Evolutionary conservation across 345 rosid species (phyloP).

Genomic region (Euphorbia pulcherrima): DNA sequence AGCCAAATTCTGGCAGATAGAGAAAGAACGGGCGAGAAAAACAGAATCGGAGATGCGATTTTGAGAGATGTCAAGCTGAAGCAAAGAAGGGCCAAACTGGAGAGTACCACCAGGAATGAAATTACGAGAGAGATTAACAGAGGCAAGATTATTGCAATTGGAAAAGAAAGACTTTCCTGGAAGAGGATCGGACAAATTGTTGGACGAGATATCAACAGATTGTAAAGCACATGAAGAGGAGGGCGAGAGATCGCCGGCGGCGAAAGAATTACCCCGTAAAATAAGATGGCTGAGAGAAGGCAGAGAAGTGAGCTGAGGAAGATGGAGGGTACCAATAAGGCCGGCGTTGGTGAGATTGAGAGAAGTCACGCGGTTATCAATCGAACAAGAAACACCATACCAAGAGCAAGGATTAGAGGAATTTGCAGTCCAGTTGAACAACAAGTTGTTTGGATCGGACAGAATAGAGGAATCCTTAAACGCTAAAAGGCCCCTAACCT

Average conservation of each 20-base stretch:
- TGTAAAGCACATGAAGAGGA: constrained; percentile 44
- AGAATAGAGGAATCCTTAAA: constrained; percentile 61
- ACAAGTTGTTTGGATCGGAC: constrained; percentile 52
- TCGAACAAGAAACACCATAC: constrained; percentile 70
- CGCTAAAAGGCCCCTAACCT: constrained; percentile 40
- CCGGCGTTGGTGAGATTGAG: constrained; percentile 51
- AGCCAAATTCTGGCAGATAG: constrained; percentile 58
- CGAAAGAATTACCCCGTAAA: constrained; percentile 53
- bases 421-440: constrained; percentile 50
- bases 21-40: constrained; percentile 39
- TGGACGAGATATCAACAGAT: constrained; percentile 62
- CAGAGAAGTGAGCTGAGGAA: constrained; percentile 48
- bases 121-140: constrained; percentile 51
- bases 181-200: constrained; percentile 50
- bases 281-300: constrained; percentile 45
- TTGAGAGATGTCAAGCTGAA: constrained; percentile 53
- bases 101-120: constrained; percentile 50
- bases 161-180: constrained; percentile 36
- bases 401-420: constrained; percentile 51
- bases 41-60: constrained; percentile 47
- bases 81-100: constrained; percentile 40
- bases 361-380: constrained; percentile 40
- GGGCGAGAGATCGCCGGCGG: constrained; percentile 42
- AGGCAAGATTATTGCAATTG: constrained; percentile 36
- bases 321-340: constrained; percentile 48